Base-by-base conservation (phyloP, 768 basidiomycete genomes). In the Collybia sordida region DNA sequence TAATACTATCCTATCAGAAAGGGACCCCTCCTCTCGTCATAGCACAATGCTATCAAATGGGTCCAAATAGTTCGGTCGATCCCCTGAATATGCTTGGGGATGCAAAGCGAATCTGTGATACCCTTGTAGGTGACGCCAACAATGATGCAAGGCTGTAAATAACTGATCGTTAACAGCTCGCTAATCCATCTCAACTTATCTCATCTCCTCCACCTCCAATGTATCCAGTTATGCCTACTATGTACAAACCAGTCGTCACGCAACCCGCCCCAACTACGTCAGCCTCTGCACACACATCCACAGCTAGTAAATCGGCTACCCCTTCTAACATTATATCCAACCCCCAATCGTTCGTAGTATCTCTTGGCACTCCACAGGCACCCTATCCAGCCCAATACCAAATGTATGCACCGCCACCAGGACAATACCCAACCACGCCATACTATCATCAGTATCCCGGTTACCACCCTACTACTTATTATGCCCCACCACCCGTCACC, bases 1-100 rank as follows among this genome's bases (percentile, higher is more conserved):
- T 58, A 36, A 58, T 47, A 40, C 51, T 45, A 37, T n/a, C 24
- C 42, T 44, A 43, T 58, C 31, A 79, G 78, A 81, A 81, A 76
- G 72, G 70, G 45, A 76, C 90, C 0, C 78, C 86, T 36, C 81
- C 88, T 6, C 63, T 87, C 50, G 88, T 91, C 17, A 77, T 91
- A 38, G 84, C 88, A 2, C 90, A 91, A 64, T 89, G 85, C 59
- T 92, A 90, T 63, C 83, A 86, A 55, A 80, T 85, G 75, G 86
- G 85, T 4, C 80, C 85, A 6, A 72, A 73, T 11, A 78, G 72
- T 50, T 87, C 86, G 55, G 77, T 90, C 12, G 89, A 92, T 56
- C 89, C 89, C 4, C 57, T 92, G 38, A 69, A 71, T 47, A 85
- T 92, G 81, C 77, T 92, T 3, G 77, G 66, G 28, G 90, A 91